These are phyloP conservation scores for Silene coronaria DNA, from an alignment of 179 eudicot species.

Conservation along the genomic window DNA sequence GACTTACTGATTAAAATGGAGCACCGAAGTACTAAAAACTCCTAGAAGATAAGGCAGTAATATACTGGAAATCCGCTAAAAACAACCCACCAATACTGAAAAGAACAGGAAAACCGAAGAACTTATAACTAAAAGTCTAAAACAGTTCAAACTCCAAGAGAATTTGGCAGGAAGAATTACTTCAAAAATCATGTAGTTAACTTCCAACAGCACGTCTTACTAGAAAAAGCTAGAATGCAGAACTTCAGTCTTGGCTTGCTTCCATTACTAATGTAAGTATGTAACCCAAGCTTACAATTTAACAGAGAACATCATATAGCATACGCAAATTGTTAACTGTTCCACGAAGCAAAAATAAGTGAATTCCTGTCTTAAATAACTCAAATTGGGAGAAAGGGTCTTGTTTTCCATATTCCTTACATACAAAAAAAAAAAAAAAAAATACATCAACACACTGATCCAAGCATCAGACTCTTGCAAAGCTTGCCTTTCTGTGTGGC, in stretches of 20 bases:
- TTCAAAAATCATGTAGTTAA: background rate
- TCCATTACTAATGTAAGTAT: background rate
- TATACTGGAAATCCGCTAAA: background rate
- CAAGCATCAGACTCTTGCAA: background rate
- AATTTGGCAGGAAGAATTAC: constrained; percentile 1
- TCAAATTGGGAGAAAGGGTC: background rate
- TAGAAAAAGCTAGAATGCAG: background rate
- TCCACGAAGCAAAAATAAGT: background rate
- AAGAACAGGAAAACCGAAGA: background rate
- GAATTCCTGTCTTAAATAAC: background rate
- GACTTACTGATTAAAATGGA: too few species aligned
- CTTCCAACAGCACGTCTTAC: background rate
- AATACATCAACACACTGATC: background rate
- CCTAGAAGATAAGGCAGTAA: background rate
- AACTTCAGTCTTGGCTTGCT: background rate
- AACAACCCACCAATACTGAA: background rate
- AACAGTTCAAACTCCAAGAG: background rate
- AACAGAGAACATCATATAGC: background rate
- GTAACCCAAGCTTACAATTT: background rate
- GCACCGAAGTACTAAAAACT: too few species aligned
- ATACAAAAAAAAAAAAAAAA: background rate
- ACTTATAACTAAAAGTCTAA: background rate
- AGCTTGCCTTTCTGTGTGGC: background rate
- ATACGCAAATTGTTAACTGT: background rate
- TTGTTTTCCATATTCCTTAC: background rate